Percentiles rank a stretch among this genome's conserved stretches.
These are phyloP conservation scores for Cercis canadensis DNA, from an alignment of 306 rosid genomes.

Conservation along the genomic window DNA sequence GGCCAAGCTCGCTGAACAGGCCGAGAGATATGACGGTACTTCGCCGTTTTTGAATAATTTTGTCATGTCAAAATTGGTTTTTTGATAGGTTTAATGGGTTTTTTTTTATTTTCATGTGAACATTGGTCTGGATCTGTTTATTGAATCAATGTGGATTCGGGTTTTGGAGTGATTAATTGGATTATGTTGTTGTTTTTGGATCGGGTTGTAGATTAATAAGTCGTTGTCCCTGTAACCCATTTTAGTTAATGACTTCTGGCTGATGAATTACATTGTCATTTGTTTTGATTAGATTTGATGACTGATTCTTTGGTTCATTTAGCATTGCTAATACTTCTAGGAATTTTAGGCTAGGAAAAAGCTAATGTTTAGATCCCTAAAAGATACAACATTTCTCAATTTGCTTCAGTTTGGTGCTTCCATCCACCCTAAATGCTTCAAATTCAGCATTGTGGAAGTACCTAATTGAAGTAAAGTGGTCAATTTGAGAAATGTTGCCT, in stretches of 20 bases:
- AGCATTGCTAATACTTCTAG: neutral
- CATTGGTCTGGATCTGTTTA: conserved; percentile 37
- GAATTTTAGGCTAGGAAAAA: neutral
- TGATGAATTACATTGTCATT: conserved; percentile 9
- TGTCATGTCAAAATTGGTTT: neutral
- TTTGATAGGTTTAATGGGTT: neutral
- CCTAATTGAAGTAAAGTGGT: too few relatives aligned
- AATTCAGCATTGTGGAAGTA: too few relatives aligned
- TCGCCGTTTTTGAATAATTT: neutral
- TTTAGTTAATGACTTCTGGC: neutral
- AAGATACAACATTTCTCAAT: too few relatives aligned
- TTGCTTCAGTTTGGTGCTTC: too few relatives aligned
- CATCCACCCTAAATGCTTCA: too few relatives aligned
- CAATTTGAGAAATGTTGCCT: too few relatives aligned
- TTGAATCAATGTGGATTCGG: neutral
- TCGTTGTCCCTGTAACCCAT: neutral
- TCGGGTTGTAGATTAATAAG: neutral
- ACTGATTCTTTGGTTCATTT: neutral
- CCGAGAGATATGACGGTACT: conserved; percentile 90
- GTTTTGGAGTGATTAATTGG: conserved; percentile 13
- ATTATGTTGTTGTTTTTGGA: conserved; percentile 13
- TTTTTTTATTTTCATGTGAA: neutral
- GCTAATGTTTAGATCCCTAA: too few relatives aligned
- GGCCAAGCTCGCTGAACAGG: conserved; percentile 97
- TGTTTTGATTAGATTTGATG: neutral